phyloP scores from a whole-genome alignment of 1,284 basidiomycete genomes.

The Taiwanofungus camphoratus region DNA sequence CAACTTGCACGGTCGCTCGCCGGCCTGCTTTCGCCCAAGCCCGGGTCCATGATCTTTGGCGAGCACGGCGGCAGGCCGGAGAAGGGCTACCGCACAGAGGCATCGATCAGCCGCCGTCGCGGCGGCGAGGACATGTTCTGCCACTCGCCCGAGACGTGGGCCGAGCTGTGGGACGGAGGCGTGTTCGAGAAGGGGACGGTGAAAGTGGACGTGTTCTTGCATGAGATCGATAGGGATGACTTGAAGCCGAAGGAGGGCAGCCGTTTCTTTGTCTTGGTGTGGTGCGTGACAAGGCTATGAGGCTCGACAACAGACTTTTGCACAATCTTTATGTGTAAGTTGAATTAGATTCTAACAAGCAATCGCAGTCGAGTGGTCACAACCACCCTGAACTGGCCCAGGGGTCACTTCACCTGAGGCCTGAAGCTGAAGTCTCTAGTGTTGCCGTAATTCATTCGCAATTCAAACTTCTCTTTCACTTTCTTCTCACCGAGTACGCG shows the following conservation, averaged over 20 bases:
- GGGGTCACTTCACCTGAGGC: too few species aligned
- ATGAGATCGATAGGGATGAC: not conserved
- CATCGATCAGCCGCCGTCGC: too few species aligned
- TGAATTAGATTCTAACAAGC: not conserved
- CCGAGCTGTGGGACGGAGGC: conserved; percentile 31
- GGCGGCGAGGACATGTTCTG: conserved; percentile 11
- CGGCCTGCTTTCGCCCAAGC: conserved; percentile 27
- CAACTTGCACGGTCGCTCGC: conserved; percentile 30
- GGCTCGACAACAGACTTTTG: too few species aligned
- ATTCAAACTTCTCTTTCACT: not conserved
- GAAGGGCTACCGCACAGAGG: conserved; percentile 5
- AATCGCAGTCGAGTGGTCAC: too few species aligned
- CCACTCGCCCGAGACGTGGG: conserved; percentile 30
- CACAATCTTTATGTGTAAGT: too few species aligned
- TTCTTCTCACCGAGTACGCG: not conserved
- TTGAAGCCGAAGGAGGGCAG: not conserved
- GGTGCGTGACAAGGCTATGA: not conserved
- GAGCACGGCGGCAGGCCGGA: conserved; percentile 13
- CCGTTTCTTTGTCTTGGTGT: not conserved
- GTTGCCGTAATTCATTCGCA: not conserved
- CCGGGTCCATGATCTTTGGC: conserved; percentile 29
- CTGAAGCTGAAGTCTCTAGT: not conserved
- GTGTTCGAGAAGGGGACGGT: conserved; percentile 30
- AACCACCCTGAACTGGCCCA: too few species aligned
- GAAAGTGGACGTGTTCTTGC: conserved; percentile 13